phyloP scores from a whole-genome alignment of 352 stramenopile genomes.

The Globisporangium paroecandrum region DNA sequence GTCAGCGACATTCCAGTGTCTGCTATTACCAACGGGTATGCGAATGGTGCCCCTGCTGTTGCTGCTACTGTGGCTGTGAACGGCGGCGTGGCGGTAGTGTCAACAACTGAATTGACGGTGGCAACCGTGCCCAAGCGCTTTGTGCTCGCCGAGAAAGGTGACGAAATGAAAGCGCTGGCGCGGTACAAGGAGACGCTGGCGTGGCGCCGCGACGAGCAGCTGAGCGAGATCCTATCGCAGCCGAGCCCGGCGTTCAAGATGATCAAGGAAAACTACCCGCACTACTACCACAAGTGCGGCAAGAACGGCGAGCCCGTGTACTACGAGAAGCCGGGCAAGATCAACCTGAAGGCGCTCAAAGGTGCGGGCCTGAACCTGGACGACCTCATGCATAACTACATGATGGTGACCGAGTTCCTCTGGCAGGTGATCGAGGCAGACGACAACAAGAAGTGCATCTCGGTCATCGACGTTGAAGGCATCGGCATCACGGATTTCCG shows the following conservation, averaged over 20 bases:
- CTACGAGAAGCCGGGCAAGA: conserved; percentile 85
- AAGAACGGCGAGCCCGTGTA: conserved; percentile 81
- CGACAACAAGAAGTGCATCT: conserved; percentile 84
- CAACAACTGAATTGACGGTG: conserved; percentile 20
- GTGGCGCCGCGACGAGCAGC: conserved; percentile 76
- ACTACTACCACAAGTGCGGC: conserved; percentile 88
- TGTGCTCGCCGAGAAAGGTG: conserved; percentile 75
- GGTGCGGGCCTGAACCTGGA: conserved; percentile 67
- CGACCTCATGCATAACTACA: conserved; percentile 83
- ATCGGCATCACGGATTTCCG: conserved; percentile 84
- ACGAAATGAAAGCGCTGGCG: conserved; percentile 53
- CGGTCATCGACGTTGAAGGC: conserved; percentile 78
- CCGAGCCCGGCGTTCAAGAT: conserved; percentile 71
- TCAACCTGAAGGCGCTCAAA: conserved; percentile 85
- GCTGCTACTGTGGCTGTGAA: neutral
- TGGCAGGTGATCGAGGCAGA: conserved; percentile 84
- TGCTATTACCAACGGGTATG: conserved; percentile 4
- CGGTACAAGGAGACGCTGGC: conserved; percentile 70
- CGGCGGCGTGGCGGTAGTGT: neutral
- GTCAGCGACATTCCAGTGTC: neutral
- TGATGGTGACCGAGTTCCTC: conserved; percentile 84
- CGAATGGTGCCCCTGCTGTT: neutral
- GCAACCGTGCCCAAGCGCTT: conserved; percentile 55
- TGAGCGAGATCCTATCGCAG: conserved; percentile 73
- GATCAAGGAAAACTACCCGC: conserved; percentile 91